Base-by-base conservation (phyloP, 176 grass and related monocot species). In the Chrysopogon serrulatus region DNA sequence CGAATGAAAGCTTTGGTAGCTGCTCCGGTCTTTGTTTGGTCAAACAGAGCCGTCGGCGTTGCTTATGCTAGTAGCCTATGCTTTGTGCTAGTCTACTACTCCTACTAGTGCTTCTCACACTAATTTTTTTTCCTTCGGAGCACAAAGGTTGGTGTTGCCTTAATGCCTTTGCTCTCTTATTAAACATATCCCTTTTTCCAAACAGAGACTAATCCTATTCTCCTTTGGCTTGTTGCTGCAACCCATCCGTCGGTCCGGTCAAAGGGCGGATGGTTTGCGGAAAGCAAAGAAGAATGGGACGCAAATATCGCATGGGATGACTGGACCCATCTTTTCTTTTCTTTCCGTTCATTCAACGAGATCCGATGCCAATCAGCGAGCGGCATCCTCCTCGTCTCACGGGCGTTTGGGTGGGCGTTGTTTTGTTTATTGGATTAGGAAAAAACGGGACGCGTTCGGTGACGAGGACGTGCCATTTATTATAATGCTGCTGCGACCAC, bases 1-100 rank as follows among this genome's bases (percentile, higher is more conserved):
- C 9, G 35, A 3, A 71, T 66, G 30, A 30, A 30, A 53, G 56
- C 34, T 30, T 73, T 74, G 49, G 51, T 67, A n/a, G 39, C 34
- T 2, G 39, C 82, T 60, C 17, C 72, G 73, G 83, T 73, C 83
- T 65, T 72, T 39, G 56, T 44, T 28, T 78, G 79, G 83, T 90
- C 88, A 82, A 78, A 90, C 35, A 16, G 53, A 77, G 65, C 78
- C 21, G 33, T 82, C 72, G 70, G 32, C 14, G 16, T 54, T 43
- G 68, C 67, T 17, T 53, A 65, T 63, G 54, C 23, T 21, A 51
- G 11, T 7, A 19, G n/a, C n/a, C n/a, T 5, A 47, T 53, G 43
- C 32, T 47, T 65, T 30, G 23, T n/a, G 47, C 73, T 18, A 39
- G 5, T 59, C 65, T 72, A 10, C 17, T n/a, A 33, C 35, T 23